Conservation (phyloP, 2,329 filamentous ascomycete species). For the Diaporthe helianthi region DNA sequence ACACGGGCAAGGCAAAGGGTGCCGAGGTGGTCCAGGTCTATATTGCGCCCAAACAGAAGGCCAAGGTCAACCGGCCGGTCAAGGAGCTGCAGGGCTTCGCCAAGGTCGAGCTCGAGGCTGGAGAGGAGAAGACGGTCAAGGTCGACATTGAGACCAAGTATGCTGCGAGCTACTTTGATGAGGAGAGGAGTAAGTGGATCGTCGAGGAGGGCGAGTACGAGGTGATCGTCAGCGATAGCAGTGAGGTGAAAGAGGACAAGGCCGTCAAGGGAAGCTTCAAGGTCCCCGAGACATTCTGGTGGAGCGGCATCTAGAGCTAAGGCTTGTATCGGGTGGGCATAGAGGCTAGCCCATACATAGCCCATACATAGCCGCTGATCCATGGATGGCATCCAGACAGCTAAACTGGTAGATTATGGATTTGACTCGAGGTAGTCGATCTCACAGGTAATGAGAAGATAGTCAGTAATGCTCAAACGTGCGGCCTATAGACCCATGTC, state of each 20-base stretch:
- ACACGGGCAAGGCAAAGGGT: conserved; percentile 63
- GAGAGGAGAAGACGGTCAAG: conserved; percentile 63
- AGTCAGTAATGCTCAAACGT: not conserved
- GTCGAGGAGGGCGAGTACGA: conserved; percentile 71
- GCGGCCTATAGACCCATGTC: not conserved
- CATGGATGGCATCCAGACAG: not conserved
- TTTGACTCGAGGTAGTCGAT: not conserved
- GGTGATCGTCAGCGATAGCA: conserved; percentile 67
- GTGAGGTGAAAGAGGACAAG: conserved; percentile 52
- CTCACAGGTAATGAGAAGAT: not conserved
- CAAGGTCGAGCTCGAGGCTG: conserved; percentile 68
- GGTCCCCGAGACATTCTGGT: conserved; percentile 69
- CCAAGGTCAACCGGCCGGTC: conserved; percentile 60
- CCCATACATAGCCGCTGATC: not conserved
- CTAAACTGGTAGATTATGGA: not conserved
- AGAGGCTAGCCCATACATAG: not conserved
- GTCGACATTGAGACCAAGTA: conserved; percentile 68
- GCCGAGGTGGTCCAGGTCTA: conserved; percentile 67
- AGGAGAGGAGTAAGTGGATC: conserved; percentile 69
- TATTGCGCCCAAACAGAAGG: conserved; percentile 57
- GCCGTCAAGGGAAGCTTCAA: conserved; percentile 60
- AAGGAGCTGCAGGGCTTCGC: conserved; percentile 72
- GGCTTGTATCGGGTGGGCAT: not conserved
- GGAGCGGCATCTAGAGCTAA: conserved; percentile 65
- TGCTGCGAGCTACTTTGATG: conserved; percentile 74